A percentile compares a stretch with the other conserved stretches of the same genome.
These are phyloP conservation scores for Solanum lycopersicoides DNA, from an alignment of 257 asterid genomes.

Conservation along the genomic window DNA sequence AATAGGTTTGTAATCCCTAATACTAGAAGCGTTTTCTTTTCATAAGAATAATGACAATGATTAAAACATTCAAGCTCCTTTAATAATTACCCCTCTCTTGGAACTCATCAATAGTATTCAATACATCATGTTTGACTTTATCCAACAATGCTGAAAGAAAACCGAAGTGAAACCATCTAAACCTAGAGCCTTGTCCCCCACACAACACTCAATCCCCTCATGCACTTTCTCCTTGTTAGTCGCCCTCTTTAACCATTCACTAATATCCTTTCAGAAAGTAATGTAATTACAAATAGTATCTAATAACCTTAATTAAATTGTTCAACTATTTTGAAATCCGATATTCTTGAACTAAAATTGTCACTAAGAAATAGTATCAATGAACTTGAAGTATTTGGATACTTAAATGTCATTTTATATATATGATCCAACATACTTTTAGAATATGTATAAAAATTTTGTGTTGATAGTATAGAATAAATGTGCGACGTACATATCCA, in stretches of 20 bases:
- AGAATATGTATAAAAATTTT: neutral
- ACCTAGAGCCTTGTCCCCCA: neutral
- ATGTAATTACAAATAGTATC: neutral
- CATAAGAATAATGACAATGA: neutral
- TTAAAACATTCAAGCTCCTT: neutral
- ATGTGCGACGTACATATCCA: neutral
- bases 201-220: neutral
- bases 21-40: neutral
- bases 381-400: neutral
- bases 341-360: neutral
- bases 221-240: neutral
- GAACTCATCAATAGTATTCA: neutral
- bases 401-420: neutral
- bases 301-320: neutral
- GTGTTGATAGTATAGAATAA: neutral
- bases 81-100: neutral
- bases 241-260: neutral
- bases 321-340: neutral
- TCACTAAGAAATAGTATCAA: neutral
- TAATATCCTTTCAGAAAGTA: neutral
- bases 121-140: neutral
- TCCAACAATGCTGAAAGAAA: neutral
- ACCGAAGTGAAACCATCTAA: neutral
- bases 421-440: neutral
- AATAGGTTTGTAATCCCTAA: neutral